Evolutionary conservation across 805 yeast genomes (phyloP).

Genomic region (Phaffomyces antillensis): DNA sequence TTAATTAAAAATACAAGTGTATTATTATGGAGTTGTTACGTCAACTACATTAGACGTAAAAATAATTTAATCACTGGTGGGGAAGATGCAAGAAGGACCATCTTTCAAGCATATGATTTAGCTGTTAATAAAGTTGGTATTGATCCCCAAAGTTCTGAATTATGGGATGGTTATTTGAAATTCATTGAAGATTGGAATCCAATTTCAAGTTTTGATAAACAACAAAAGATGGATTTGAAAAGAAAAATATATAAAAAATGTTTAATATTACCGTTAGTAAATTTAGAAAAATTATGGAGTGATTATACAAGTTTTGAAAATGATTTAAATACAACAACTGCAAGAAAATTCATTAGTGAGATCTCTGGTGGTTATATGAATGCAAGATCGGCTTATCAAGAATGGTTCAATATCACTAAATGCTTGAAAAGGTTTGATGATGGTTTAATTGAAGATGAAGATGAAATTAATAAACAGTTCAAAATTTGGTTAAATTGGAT

Average conservation of each 20-base stretch:
- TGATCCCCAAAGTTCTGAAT: conserved; percentile 60
- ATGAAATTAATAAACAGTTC: conserved; percentile 31
- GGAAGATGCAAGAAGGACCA: conserved; percentile 65
- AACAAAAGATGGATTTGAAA: conserved; percentile 69
- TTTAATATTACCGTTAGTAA: conserved; percentile 66
- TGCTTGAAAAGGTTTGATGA: conserved; percentile 36
- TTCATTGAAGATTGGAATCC: conserved; percentile 78
- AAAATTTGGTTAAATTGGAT: conserved; percentile 68
- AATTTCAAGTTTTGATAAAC: conserved; percentile 74
- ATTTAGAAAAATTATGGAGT: conserved; percentile 75
- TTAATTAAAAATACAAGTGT: conserved; percentile 57
- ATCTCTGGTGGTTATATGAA: conserved; percentile 79
- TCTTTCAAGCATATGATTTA: conserved; percentile 76
- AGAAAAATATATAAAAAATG: conserved; percentile 67
- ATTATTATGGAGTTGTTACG: conserved; percentile 68
- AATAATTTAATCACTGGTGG: conserved; percentile 73
- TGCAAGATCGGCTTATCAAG: conserved; percentile 71
- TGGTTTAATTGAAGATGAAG: conserved; percentile 21
- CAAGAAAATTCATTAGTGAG: conserved; percentile 80
- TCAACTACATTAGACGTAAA: conserved; percentile 65
- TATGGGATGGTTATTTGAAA: conserved; percentile 81
- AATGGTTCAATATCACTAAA: conserved; percentile 53
- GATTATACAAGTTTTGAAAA: conserved; percentile 81
- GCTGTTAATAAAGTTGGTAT: conserved; percentile 73
- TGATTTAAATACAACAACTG: conserved; percentile 62